phyloP scores from a whole-genome alignment of 176 grass and related monocot species.

The Puya raimondii region DNA sequence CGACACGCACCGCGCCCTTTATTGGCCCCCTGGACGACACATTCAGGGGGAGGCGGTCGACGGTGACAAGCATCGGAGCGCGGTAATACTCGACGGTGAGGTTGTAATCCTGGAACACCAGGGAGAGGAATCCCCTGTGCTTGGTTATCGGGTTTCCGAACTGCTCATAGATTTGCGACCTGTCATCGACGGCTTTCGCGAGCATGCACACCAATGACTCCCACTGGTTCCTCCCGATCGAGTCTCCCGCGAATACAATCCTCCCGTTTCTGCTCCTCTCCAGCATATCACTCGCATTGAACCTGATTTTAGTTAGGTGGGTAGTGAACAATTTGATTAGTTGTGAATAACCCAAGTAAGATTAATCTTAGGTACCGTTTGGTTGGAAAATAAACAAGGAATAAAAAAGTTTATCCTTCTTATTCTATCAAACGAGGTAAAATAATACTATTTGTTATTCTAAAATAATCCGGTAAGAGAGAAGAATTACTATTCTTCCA shows the following conservation, averaged over 20 bases:
- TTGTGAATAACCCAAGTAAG: too few species aligned
- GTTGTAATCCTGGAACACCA: constrained; percentile 38
- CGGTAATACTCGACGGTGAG: constrained; percentile 46
- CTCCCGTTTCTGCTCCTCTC: constrained; percentile 23
- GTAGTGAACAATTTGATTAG: too few species aligned
- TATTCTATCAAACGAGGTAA: too few species aligned
- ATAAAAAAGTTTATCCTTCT: too few species aligned
- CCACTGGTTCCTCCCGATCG: constrained; percentile 21
- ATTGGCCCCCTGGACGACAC: not conserved
- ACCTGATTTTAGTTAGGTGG: not conserved
- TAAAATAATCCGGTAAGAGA: too few species aligned
- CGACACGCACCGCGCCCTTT: constrained; percentile 28
- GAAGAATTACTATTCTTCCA: too few species aligned
- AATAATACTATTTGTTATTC: too few species aligned
- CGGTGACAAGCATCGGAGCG: constrained; percentile 20
- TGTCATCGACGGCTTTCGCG: not conserved
- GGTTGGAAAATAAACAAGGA: too few species aligned
- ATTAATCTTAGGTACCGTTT: too few species aligned
- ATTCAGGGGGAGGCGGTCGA: constrained; percentile 14
- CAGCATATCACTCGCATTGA: constrained; percentile 20
- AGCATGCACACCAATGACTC: constrained; percentile 27
- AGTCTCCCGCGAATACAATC: constrained; percentile 22
- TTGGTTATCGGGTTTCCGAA: constrained; percentile 18
- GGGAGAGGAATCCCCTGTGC: constrained; percentile 18
- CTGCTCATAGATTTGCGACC: constrained; percentile 17